phyloP scores from a whole-genome alignment of 257 asterid species.

The Fraxinus pennsylvanica region DNA sequence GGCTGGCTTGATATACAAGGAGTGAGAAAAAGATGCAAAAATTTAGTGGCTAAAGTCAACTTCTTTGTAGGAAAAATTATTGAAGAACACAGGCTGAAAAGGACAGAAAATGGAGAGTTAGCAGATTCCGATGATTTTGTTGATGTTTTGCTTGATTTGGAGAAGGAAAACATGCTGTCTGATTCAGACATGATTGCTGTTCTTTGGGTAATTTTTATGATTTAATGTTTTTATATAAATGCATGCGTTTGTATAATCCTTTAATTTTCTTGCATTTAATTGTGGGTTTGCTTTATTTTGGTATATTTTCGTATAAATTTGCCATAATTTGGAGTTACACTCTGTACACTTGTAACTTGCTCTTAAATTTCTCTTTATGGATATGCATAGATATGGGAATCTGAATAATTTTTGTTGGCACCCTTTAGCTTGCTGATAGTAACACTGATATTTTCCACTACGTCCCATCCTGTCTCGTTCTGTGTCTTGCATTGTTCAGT shows the following conservation, averaged over 20 bases:
- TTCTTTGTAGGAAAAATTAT: conserved; percentile 61
- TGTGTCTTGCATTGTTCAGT: background rate
- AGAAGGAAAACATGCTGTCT: conserved; percentile 51
- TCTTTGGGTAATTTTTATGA: conserved; percentile 63
- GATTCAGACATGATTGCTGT: conserved; percentile 81
- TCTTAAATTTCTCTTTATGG: conserved; percentile 26
- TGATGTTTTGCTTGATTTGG: conserved; percentile 73
- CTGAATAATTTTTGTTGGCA: conserved; percentile 38
- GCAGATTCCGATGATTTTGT: conserved; percentile 49
- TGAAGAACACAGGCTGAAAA: conserved; percentile 53
- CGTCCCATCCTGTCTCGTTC: background rate
- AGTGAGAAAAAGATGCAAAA: conserved; percentile 61
- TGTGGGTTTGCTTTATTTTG: background rate
- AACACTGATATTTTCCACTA: conserved; percentile 23
- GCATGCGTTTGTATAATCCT: conserved; percentile 27
- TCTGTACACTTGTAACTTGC: background rate
- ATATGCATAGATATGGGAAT: conserved; percentile 44
- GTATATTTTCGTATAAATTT: conserved; percentile 8
- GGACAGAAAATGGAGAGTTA: conserved; percentile 13
- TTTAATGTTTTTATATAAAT: no score
- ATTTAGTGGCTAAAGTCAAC: conserved; percentile 46
- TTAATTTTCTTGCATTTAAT: conserved; percentile 25
- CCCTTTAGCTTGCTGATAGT: conserved; percentile 32
- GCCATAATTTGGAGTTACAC: background rate
- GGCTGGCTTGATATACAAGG: conserved; percentile 77